Conservation (phyloP, 1,139 yeast species). For the Debaryomycetaceae sp. region DNA sequence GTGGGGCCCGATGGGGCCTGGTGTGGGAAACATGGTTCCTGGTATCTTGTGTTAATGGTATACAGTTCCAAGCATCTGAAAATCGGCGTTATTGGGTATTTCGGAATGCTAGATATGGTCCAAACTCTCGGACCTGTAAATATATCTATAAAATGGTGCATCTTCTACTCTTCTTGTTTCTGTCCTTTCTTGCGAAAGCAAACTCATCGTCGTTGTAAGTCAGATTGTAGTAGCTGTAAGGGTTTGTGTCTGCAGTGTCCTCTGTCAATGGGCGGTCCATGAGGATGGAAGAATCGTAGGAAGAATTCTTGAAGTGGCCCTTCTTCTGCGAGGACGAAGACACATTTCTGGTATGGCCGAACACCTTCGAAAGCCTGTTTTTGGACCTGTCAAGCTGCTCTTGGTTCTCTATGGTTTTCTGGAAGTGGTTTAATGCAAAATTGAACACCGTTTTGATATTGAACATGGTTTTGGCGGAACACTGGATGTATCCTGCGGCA, state of each 20-base stretch:
- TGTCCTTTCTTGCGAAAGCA: constrained; percentile 36
- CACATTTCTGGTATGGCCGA: constrained; percentile 27
- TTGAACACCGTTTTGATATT: constrained; percentile 70
- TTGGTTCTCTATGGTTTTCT: constrained; percentile 30
- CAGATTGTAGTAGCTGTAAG: constrained; percentile 27
- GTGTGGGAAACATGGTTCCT: no score
- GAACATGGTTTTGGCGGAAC: constrained; percentile 69
- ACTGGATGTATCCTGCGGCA: constrained; percentile 75
- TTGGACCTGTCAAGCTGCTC: constrained; percentile 37
- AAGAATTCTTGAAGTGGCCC: constrained; percentile 37
- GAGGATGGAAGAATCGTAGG: constrained; percentile 35
- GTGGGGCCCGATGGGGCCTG: no score
- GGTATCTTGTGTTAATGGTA: no score
- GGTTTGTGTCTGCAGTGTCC: constrained; percentile 27
- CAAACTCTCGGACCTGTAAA: background rate
- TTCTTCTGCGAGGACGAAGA: constrained; percentile 20
- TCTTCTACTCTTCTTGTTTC: constrained; percentile 25
- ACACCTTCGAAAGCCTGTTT: constrained; percentile 32
- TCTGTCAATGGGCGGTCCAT: constrained; percentile 40
- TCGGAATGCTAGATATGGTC: background rate
- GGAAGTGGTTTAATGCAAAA: constrained; percentile 40
- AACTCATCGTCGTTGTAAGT: constrained; percentile 41
- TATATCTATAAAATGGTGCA: constrained; percentile 31
- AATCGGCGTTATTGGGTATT: background rate
- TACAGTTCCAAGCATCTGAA: no score